Evolutionary conservation across 2,329 filamentous ascomycete species (phyloP), one percentile per base, ranked within the genome.

Genomic region (Mariannaea sp.): DNA sequence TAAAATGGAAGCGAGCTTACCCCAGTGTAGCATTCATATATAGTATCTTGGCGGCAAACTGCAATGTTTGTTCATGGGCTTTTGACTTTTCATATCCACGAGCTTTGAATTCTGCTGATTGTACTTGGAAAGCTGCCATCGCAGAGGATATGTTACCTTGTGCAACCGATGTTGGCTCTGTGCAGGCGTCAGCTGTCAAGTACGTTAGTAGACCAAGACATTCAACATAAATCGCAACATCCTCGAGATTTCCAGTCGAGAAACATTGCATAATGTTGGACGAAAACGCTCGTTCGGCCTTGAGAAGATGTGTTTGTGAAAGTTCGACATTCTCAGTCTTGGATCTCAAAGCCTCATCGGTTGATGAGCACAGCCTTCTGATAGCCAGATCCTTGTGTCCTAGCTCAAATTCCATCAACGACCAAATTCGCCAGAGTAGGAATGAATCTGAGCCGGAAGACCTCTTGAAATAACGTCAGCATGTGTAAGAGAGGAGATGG

Each of bases 141-240:
- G 76, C 78, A n/a, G 78, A 73, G 7, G 74, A 71, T 27, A 87
- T 80, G 60, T 83, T 79, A 48, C 84, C 84, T 62, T 86, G 84
- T 0, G 65, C 64, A 1, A 57, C 60, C 1, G 77, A 79, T 7
- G 68, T 70, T 1, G 80, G 74, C 53, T 83, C 79, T 1, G 65
- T 71, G 22, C 68, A 69, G 6, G 70, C 71, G 3, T 65, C 64
- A 3, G 67, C 69, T 0, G 80, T 78, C 8, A 94, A 72, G 38
- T 96, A 96, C 5, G 80, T 75, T 3, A 92, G 73, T 3, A 96
- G 71, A 1, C 83, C 79, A 9, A 87, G 72, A 33, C 85, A 81
- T 57, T 91, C 84, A 0, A 82, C 80, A 61, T 81, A 81, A 1
- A 81, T 68, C 3, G 77, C 70, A 2, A 86, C 84, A 13, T 77